Evolutionary conservation across 2,329 filamentous ascomycete species (phyloP).

Genomic region (Hypoxylon sp.): DNA sequence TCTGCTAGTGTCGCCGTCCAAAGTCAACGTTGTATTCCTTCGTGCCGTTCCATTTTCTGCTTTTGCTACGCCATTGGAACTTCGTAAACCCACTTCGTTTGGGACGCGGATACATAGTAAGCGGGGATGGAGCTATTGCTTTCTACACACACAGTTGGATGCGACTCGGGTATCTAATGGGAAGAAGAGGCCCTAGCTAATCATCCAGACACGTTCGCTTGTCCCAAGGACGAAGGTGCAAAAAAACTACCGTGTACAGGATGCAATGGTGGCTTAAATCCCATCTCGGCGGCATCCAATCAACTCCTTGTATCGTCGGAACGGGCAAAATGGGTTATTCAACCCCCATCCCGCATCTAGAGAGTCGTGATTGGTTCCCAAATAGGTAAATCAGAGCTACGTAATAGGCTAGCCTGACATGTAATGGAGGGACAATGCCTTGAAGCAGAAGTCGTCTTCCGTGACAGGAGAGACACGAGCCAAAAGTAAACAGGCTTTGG

Average conservation of each 20-base stretch:
- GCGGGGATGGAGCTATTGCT: constrained; percentile 26
- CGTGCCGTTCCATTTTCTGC: constrained; percentile 24
- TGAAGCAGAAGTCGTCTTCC: constrained; percentile 28
- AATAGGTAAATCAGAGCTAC: constrained; percentile 24
- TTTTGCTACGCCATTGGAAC: constrained; percentile 25
- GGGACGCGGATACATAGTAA: constrained; percentile 31
- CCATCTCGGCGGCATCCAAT: constrained; percentile 37
- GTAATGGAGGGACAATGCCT: constrained; percentile 26
- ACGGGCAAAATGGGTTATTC: constrained; percentile 19
- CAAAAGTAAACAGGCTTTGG: too few relatives aligned
- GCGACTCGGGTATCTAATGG: constrained; percentile 25
- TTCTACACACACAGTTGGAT: constrained; percentile 17
- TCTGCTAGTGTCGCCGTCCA: constrained; percentile 26
- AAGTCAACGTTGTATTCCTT: constrained; percentile 37
- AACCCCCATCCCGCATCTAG: constrained; percentile 21
- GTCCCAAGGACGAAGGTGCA: constrained; percentile 23
- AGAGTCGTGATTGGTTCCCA: constrained; percentile 27
- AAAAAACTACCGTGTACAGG: constrained; percentile 24
- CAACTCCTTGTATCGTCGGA: constrained; percentile 26
- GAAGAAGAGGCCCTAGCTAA: constrained; percentile 21
- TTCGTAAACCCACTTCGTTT: constrained; percentile 31
- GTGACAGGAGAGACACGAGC: too few relatives aligned
- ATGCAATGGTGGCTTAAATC: constrained; percentile 33
- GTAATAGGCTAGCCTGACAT: constrained; percentile 30
- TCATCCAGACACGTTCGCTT: constrained; percentile 24